Evolutionary conservation across 768 basidiomycete genomes (phyloP).

Genomic region (Clitopilus hobsonii): DNA sequence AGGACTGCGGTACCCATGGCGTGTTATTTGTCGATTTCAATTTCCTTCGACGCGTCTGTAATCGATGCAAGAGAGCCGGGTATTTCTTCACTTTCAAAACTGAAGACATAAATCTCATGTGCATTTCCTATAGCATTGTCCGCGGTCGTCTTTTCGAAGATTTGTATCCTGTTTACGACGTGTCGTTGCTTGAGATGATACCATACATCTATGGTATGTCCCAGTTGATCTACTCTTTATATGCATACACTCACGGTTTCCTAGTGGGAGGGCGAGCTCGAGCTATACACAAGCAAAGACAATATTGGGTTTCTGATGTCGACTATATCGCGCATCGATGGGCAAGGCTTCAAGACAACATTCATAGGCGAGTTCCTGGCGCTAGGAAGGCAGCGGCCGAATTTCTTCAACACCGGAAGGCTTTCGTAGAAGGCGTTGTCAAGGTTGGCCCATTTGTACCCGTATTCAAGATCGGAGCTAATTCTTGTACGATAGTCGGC

Average conservation of each 20-base stretch:
- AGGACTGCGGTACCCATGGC: conserved; percentile 15
- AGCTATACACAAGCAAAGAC: conserved; percentile 20
- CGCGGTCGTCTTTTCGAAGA: not conserved
- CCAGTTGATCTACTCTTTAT: too few species aligned
- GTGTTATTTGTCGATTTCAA: conserved; percentile 18
- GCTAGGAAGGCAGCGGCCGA: conserved; percentile 20
- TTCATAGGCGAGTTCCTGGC: conserved; percentile 13
- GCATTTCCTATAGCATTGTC: too few species aligned
- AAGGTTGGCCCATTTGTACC: conserved; percentile 9
- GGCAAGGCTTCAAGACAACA: conserved; percentile 11
- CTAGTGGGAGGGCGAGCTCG: too few species aligned
- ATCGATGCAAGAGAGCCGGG: conserved; percentile 20
- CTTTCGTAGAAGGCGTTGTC: conserved; percentile 10
- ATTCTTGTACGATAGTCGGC: too few species aligned
- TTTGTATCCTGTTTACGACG: conserved; percentile 20
- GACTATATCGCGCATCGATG: conserved; percentile 14
- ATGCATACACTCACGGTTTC: too few species aligned
- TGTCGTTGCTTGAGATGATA: conserved; percentile 22
- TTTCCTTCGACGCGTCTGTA: conserved; percentile 22
- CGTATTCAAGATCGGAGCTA: too few species aligned
- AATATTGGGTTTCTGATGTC: conserved; percentile 29
- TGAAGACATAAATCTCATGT: too few species aligned
- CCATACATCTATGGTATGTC: conserved; percentile 25
- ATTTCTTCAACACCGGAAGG: conserved; percentile 14
- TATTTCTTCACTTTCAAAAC: conserved; percentile 7